Evolutionary conservation across 2,329 filamentous ascomycete genomes (phyloP).

Genomic region (Penicillium sp.): DNA sequence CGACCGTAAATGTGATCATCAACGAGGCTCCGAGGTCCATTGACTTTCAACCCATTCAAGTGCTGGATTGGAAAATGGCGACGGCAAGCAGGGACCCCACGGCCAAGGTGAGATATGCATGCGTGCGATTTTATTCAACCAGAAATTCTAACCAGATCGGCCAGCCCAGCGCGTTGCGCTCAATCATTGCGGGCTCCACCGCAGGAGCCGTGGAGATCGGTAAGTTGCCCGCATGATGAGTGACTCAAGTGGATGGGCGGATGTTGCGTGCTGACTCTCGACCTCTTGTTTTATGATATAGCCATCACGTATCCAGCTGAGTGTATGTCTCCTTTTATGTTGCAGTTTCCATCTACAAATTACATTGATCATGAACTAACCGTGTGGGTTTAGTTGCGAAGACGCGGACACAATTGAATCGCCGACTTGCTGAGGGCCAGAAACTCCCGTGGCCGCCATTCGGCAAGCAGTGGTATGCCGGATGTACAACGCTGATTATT

Average conservation of each 20-base stretch:
- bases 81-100: constrained; percentile 32
- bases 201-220: constrained; percentile 92
- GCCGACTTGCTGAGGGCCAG: constrained; percentile 68
- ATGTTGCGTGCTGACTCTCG: constrained; percentile 16
- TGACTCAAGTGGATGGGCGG: not conserved
- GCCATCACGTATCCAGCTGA: constrained; percentile 92
- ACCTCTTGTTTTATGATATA: constrained; percentile 23
- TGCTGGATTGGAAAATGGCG: constrained; percentile 24
- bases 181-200: constrained; percentile 85
- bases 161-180: constrained; percentile 74
- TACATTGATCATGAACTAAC: constrained; percentile 6
- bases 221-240: constrained; percentile 36
- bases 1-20: constrained; percentile 15
- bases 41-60: constrained; percentile 4
- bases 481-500: constrained; percentile 93
- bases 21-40: constrained; percentile 14
- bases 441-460: constrained; percentile 95
- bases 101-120: constrained; percentile 29
- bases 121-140: not conserved
- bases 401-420: constrained; percentile 89
- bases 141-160: constrained; percentile 31
- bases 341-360: not conserved
- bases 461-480: constrained; percentile 91
- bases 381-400: constrained; percentile 64
- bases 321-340: constrained; percentile 51